These are phyloP conservation scores for Aspergillus indologenus DNA, from an alignment of 495 filamentous ascomycete genomes.

Conservation along the genomic window DNA sequence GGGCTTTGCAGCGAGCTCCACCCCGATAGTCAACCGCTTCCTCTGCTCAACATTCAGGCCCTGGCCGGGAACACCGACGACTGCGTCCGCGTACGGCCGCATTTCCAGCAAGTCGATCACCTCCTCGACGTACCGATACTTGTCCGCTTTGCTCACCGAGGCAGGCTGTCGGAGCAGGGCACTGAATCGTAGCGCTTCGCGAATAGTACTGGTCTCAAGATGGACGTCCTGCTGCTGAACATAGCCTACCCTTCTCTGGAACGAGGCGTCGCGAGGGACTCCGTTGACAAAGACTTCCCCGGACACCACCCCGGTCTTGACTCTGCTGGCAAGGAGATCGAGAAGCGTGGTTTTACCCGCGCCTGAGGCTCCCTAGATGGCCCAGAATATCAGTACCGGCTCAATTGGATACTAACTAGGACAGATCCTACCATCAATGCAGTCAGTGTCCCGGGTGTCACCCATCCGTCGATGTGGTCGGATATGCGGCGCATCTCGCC, in stretches of 20 bases:
- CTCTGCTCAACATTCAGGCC: slow-evolving; percentile 85
- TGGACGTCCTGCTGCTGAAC: slow-evolving; percentile 92
- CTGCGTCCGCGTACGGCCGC: slow-evolving; percentile 79
- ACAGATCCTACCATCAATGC: slow-evolving; percentile 19
- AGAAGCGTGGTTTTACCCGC: slow-evolving; percentile 58
- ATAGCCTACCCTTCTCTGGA: slow-evolving; percentile 89
- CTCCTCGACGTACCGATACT: slow-evolving; percentile 84
- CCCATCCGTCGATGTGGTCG: slow-evolving; percentile 55
- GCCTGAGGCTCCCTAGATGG: slow-evolving; percentile 55
- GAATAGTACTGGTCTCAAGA: slow-evolving; percentile 74
- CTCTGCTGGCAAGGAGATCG: slow-evolving; percentile 44
- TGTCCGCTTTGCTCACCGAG: slow-evolving; percentile 64
- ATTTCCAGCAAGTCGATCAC: slow-evolving; percentile 80
- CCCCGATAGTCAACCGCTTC: slow-evolving; percentile 80
- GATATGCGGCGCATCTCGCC: slow-evolving; percentile 5
- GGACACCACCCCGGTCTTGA: slow-evolving; percentile 44
- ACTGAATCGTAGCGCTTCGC: slow-evolving; percentile 75
- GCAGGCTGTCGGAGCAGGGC: slow-evolving; percentile 80
- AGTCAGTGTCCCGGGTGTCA: slow-evolving; percentile 61
- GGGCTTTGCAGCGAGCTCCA: slow-evolving; percentile 82
- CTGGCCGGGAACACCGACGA: slow-evolving; percentile 84
- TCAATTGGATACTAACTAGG: slow-evolving; percentile 32
- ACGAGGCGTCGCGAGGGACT: slow-evolving; percentile 58
- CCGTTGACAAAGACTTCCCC: slow-evolving; percentile 53
- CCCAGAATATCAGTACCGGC: slow-evolving; percentile 47